These are phyloP conservation scores for Apiotrichum gracile DNA, from an alignment of 1,284 basidiomycete genomes.

Conservation along the genomic window DNA sequence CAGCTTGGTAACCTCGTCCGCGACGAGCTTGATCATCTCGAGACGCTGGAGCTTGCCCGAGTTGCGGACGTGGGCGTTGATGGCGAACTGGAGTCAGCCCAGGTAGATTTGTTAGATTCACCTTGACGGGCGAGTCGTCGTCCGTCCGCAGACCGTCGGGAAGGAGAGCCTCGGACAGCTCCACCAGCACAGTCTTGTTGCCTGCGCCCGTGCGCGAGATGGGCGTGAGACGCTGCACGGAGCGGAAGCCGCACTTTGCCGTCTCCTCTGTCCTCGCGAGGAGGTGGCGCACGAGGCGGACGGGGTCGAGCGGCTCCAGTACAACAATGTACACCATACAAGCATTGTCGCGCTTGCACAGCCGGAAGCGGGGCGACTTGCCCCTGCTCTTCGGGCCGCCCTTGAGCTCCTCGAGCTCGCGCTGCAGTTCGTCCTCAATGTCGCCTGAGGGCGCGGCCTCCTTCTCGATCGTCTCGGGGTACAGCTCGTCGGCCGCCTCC, in stretches of 20 bases:
- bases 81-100: slow-evolving; percentile 27
- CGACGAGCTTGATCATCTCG: slow-evolving; percentile 38
- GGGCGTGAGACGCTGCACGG: slow-evolving; percentile 33
- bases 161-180: slow-evolving; percentile 15
- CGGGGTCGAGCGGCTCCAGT: slow-evolving; percentile 14
- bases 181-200: slow-evolving; percentile 22
- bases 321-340: slow-evolving; percentile 33
- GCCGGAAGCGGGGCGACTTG: slow-evolving; percentile 36
- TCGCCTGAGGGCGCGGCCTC: slow-evolving; percentile 24
- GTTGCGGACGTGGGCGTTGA: slow-evolving; percentile 28
- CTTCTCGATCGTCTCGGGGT: slow-evolving; percentile 25
- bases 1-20: slow-evolving; percentile 30
- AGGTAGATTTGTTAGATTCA: background rate
- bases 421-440: slow-evolving; percentile 36
- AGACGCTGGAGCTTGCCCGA: slow-evolving; percentile 34
- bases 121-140: slow-evolving; percentile 8
- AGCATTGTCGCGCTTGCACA: slow-evolving; percentile 19
- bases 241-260: slow-evolving; percentile 33
- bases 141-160: slow-evolving; percentile 5
- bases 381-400: slow-evolving; percentile 7
- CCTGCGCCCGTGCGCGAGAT: slow-evolving; percentile 23
- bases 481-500: slow-evolving; percentile 37
- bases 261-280: slow-evolving; percentile 31
- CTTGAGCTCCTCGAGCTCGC: slow-evolving; percentile 30
- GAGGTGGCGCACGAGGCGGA: slow-evolving; percentile 28